Evolutionary conservation across 768 basidiomycete genomes (phyloP).

Genomic region (Trametes coccinea): DNA sequence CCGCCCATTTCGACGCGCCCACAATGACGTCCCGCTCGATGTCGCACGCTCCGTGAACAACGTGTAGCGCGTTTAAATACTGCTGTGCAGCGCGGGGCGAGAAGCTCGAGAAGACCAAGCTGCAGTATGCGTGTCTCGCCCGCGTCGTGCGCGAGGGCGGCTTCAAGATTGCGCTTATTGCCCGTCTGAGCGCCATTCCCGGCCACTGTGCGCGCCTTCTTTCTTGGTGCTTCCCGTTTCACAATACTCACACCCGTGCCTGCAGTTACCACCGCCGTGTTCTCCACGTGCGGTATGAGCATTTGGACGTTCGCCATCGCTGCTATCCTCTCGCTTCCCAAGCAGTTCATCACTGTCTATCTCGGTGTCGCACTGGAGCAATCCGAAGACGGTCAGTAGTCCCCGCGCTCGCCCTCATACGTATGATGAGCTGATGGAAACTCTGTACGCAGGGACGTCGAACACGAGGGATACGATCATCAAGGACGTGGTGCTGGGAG

Average conservation of each 20-base stretch:
- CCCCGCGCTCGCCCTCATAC: background rate
- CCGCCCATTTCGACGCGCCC: background rate
- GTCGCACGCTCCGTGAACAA: background rate
- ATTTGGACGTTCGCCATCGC: slow-evolving; percentile 77
- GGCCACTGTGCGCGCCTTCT: slow-evolving; percentile 65
- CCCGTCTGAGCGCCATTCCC: slow-evolving; percentile 80
- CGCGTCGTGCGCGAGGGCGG: slow-evolving; percentile 82
- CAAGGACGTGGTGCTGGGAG: slow-evolving; percentile 63
- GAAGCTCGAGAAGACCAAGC: slow-evolving; percentile 51
- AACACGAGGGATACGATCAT: slow-evolving; percentile 60
- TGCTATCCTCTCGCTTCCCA: slow-evolving; percentile 81
- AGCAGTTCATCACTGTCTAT: slow-evolving; percentile 91
- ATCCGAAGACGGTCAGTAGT: slow-evolving; percentile 30
- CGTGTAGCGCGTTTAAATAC: slow-evolving; percentile 77
- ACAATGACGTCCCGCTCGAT: background rate
- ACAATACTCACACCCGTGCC: slow-evolving; percentile 9
- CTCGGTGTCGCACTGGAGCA: slow-evolving; percentile 78
- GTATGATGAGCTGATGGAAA: background rate
- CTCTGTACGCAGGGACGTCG: slow-evolving; percentile 27
- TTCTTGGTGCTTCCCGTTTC: background rate
- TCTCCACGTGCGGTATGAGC: slow-evolving; percentile 86
- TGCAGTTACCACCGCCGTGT: slow-evolving; percentile 83
- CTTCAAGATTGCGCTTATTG: slow-evolving; percentile 79
- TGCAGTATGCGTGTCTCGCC: slow-evolving; percentile 50
- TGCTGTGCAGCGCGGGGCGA: slow-evolving; percentile 74